A percentile compares a stretch with the other conserved stretches of the same genome.
These are phyloP conservation scores for Colletotrichum chlorophyti DNA, from an alignment of 2,329 filamentous ascomycete species.

Conservation along the genomic window DNA sequence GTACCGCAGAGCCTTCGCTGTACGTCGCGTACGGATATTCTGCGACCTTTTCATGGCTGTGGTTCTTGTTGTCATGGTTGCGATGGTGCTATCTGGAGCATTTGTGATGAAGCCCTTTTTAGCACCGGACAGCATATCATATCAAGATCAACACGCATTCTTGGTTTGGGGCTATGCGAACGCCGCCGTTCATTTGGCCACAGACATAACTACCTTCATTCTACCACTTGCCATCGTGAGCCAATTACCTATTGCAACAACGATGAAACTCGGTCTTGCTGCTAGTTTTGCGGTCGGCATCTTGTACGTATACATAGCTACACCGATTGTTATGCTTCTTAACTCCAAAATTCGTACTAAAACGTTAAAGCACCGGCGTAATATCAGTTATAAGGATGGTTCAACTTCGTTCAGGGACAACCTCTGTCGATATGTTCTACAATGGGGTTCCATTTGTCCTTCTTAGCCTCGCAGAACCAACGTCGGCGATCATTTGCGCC, in stretches of 20 bases:
- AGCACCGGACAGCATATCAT: neutral
- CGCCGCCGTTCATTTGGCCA: constrained; percentile 8
- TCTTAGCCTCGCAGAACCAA: neutral
- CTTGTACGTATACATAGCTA: constrained; percentile 3
- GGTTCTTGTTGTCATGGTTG: neutral
- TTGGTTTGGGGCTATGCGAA: neutral
- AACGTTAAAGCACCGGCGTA: neutral
- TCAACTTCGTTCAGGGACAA: accelerated
- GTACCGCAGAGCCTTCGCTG: constrained; percentile 41
- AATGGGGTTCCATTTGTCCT: neutral
- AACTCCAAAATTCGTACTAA: too few relatives aligned
- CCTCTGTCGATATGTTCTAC: neutral
- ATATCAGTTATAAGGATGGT: neutral
- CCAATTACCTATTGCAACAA: constrained; percentile 2
- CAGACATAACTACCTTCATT: constrained; percentile 25
- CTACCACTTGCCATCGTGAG: constrained; percentile 18
- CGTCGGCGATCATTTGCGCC: neutral
- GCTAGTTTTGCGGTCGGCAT: constrained; percentile 22
- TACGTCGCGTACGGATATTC: neutral
- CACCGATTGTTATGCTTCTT: neutral
- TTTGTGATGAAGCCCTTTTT: neutral
- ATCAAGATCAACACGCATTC: neutral
- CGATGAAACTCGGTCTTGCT: constrained; percentile 16
- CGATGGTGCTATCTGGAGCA: neutral
- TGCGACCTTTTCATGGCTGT: constrained; percentile 17